phyloP scores from a whole-genome alignment of 2,329 filamentous ascomycete genomes.

The Phaeosphaeriaceae sp. region DNA sequence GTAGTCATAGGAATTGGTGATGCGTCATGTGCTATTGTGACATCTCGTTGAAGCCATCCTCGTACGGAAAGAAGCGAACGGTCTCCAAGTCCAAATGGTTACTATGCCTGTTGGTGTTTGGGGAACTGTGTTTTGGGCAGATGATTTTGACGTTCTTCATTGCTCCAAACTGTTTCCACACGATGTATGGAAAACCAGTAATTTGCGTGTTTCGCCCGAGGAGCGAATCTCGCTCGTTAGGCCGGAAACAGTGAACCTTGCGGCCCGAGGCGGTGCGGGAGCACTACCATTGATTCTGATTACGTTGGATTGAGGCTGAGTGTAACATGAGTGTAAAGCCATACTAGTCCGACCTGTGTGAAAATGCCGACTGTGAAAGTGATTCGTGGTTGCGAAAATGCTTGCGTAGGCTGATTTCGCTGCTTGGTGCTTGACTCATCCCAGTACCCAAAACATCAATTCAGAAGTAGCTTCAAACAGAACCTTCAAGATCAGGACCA shows the following conservation, averaged over 20 bases:
- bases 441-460: background rate
- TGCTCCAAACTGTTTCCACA: background rate
- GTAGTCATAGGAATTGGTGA: background rate
- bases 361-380: background rate
- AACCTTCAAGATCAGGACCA: background rate
- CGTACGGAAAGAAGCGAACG: background rate
- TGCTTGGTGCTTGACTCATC: background rate
- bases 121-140: background rate
- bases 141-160: background rate
- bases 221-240: background rate
- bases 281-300: background rate
- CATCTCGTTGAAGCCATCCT: background rate
- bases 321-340: background rate
- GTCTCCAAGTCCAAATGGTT: too few species aligned
- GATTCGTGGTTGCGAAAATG: background rate
- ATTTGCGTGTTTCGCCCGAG: background rate
- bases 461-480: background rate
- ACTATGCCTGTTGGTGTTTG: too few species aligned
- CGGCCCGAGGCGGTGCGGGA: slow-evolving; percentile 2
- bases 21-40: background rate
- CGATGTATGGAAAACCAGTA: background rate
- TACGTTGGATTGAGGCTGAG: background rate
- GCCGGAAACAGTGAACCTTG: background rate
- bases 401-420: background rate
- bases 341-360: background rate